phyloP scores from a whole-genome alignment of 495 filamentous ascomycete species.

The Cladorrhinum samala region DNA sequence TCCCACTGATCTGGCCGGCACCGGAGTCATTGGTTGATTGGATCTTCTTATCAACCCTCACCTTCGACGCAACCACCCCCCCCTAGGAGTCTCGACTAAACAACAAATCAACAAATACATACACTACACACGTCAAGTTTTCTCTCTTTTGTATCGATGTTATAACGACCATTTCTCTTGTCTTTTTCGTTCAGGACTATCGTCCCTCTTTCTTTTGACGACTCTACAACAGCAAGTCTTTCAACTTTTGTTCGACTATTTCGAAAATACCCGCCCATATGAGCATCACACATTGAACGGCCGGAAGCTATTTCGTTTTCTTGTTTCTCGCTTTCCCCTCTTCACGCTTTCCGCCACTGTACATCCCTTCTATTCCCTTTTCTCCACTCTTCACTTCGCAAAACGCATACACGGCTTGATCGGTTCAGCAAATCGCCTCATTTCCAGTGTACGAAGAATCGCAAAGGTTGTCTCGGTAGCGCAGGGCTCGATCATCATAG shows the following conservation, averaged over 20 bases:
- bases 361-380: slow-evolving; percentile 35
- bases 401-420: slow-evolving; percentile 5
- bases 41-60: slow-evolving; percentile 2
- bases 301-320: slow-evolving; percentile 48
- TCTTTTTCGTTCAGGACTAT: slow-evolving; percentile 46
- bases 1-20: not conserved
- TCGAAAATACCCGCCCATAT: slow-evolving; percentile 52
- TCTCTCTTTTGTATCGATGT: slow-evolving; percentile 52
- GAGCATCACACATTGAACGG: slow-evolving; percentile 59
- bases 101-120: slow-evolving; percentile 17
- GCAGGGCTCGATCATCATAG: slow-evolving; percentile 32
- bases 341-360: slow-evolving; percentile 40
- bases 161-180: slow-evolving; percentile 55
- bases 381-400: slow-evolving; percentile 21
- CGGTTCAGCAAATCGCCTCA: slow-evolving; percentile 16
- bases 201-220: slow-evolving; percentile 43
- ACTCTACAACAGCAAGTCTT: slow-evolving; percentile 30
- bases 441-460: slow-evolving; percentile 40
- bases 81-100: slow-evolving; percentile 7
- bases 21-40: slow-evolving; percentile 6
- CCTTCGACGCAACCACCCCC: slow-evolving; percentile 8
- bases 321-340: slow-evolving; percentile 36
- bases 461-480: slow-evolving; percentile 33
- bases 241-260: slow-evolving; percentile 52
- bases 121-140: slow-evolving; percentile 41